Conservation (phyloP, 225 moss, liverwort and hornwort genomes). For the Bryoerythrophyllum caledonicum region DNA sequence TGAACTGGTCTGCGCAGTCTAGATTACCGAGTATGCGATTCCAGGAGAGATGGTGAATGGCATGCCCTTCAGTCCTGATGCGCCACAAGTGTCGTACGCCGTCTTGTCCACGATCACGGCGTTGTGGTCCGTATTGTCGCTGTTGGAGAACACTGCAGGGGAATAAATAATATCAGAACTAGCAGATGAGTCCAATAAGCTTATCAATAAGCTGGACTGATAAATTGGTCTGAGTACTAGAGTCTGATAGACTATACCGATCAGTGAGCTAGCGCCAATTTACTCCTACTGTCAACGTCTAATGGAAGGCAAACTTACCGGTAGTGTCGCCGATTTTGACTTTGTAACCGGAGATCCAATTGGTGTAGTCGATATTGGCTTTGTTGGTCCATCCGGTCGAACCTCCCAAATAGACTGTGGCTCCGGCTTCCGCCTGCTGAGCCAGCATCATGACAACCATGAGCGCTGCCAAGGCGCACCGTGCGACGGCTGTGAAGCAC, state of each 20-base stretch:
- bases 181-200: background rate
- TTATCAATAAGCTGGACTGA: too few relatives aligned
- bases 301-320: background rate
- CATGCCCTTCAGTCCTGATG: background rate
- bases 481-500: background rate
- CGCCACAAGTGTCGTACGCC: background rate
- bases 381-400: background rate
- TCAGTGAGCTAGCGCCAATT: too few relatives aligned
- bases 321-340: background rate
- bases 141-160: background rate
- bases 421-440: background rate
- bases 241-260: background rate
- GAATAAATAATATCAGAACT: background rate
- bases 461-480: background rate
- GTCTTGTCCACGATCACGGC: background rate
- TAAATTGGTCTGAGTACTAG: background rate
- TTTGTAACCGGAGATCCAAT: background rate
- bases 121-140: background rate
- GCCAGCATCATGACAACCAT: background rate
- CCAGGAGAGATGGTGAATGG: background rate
- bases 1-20: too few relatives aligned
- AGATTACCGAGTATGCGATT: fast-evolving
- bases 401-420: background rate
- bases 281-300: too few relatives aligned
- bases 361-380: background rate